Evolutionary conservation across 2,329 filamentous ascomycete genomes (phyloP).

Genomic region (Xylaria sp.): DNA sequence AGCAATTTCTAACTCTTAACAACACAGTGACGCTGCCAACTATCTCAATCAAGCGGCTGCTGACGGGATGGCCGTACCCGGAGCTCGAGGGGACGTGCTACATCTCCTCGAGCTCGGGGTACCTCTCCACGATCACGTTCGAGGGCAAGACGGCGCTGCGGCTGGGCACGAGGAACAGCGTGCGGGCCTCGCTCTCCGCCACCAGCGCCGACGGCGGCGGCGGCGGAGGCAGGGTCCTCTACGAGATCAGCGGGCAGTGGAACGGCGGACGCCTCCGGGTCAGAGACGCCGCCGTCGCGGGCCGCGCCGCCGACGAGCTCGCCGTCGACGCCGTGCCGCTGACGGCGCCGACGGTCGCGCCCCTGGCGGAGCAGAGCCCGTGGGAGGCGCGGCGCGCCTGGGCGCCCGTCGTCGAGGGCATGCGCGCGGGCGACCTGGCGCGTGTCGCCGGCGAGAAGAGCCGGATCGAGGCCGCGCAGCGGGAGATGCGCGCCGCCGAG

Average conservation of each 20-base stretch:
- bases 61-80: constrained; percentile 27
- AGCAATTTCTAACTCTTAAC: too few relatives aligned
- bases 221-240: constrained; percentile 28
- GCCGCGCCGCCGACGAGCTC: constrained; percentile 19
- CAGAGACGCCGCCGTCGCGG: constrained; percentile 18
- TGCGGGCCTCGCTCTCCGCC: constrained; percentile 29
- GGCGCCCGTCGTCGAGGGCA: constrained; percentile 21
- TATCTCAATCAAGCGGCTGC: constrained; percentile 28
- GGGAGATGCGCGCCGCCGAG: constrained; percentile 28
- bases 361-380: constrained; percentile 22
- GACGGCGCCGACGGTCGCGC: constrained; percentile 9
- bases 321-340: constrained; percentile 25
- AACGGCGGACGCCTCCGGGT: constrained; percentile 27
- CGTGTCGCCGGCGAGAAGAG: constrained; percentile 20
- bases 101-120: constrained; percentile 33
- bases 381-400: constrained; percentile 34
- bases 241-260: constrained; percentile 34
- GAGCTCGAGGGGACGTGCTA: constrained; percentile 34
- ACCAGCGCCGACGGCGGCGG: constrained; percentile 17
- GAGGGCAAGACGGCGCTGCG: constrained; percentile 20
- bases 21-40: constrained; percentile 35
- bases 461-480: constrained; percentile 29
- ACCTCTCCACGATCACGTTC: constrained; percentile 31
- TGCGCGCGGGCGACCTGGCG: constrained; percentile 22
- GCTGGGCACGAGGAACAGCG: constrained; percentile 23